Evolutionary conservation across 1,284 basidiomycete species (phyloP), one percentile per base, ranked within the genome.

Genomic region (Ganoderma lucidum): DNA sequence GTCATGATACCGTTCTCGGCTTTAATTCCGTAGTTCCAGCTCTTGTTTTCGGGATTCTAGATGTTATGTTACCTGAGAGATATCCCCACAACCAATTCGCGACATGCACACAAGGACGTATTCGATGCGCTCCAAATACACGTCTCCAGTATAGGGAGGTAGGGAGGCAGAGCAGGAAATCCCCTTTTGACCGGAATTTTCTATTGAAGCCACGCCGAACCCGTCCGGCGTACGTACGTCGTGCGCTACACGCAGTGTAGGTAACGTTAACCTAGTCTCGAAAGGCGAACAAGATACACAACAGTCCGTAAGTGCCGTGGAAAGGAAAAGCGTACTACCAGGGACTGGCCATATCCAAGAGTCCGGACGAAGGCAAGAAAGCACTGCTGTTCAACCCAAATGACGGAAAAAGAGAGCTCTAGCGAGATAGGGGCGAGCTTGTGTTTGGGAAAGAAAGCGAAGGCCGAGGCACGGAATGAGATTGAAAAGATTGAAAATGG

Each of bases 161-260:
- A 23, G 23, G 9, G 19, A 37, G 10, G 15, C 17, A 19, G 30
- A 32, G 1, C 5, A 35, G 35, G 17, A 59, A 12, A 19, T 12
- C n/a, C n/a, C 1, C 37, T 10, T 23, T 59, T 5, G 39, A 12
- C 19, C n/a, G 56, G 37, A 35, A 39, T 59, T 59, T 39, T 35
- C 37, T 37, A 39, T 59, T 35, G 17, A n/a, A 14, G 32, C 53
- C 53, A n/a, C 56, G 19, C 56, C 15, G 32, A 59, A 59, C 32
- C 56, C 56, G 56, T 39, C 56, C n/a, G 53, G 56, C 56, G 56
- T 35, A 59, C 56, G 53, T 37, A 19, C 32, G n/a, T 35, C 56
- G 53, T 37, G 37, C 32, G n/a, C 56, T 59, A 59, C 56, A 59
- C 56, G 8, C 56, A 39, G 56, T 59, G 56, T 39, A 59, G 30